Evolutionary conservation across 495 filamentous ascomycete species (phyloP).

Genomic region (Aspergillus leporis): DNA sequence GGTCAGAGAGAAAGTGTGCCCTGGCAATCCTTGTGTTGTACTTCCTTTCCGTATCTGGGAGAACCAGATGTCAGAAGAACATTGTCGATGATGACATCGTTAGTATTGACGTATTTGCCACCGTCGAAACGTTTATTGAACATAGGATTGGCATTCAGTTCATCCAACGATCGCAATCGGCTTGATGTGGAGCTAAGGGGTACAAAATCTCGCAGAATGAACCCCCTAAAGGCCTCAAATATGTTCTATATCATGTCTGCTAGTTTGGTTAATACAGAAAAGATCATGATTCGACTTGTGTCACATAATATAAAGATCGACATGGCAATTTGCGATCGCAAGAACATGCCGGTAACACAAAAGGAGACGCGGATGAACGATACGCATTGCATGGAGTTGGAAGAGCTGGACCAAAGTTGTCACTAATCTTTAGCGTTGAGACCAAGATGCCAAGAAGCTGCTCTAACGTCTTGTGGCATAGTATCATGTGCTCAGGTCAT

Average conservation of each 20-base stretch:
- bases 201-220: slow-evolving; percentile 1
- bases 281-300: neutral
- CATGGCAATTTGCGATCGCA: neutral
- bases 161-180: neutral
- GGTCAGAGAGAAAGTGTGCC: slow-evolving; percentile 48
- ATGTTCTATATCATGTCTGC: neutral
- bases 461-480: neutral
- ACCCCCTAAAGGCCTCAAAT: neutral
- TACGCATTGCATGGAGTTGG: too few species aligned
- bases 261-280: neutral
- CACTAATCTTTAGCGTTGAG: neutral
- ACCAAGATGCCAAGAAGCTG: neutral
- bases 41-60: slow-evolving; percentile 32
- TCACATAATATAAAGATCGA: neutral
- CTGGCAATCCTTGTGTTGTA: slow-evolving; percentile 35
- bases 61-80: slow-evolving; percentile 2
- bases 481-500: neutral
- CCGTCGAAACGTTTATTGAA: neutral
- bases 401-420: neutral
- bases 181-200: neutral
- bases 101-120: neutral
- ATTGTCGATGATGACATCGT: neutral
- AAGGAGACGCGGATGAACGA: neutral
- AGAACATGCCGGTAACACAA: neutral
- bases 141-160: neutral